phyloP scores from a whole-genome alignment of 306 rosid genomes.

The Senna siamea region DNA sequence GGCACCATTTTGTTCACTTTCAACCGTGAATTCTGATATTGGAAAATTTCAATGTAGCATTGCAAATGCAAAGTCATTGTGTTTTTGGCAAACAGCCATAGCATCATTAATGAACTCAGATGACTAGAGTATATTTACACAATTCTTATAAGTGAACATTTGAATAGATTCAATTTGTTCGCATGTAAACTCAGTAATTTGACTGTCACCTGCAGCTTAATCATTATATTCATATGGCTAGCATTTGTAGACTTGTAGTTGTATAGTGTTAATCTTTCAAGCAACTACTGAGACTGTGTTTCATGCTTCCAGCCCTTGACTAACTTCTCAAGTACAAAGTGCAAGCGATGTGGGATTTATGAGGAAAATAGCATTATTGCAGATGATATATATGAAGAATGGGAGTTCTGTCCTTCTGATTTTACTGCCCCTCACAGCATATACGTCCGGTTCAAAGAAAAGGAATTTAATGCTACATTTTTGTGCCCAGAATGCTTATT shows the following conservation, averaged over 20 bases:
- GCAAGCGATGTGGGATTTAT: slow-evolving; percentile 93
- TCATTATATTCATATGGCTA: slow-evolving; percentile 24
- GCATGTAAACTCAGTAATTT: background rate
- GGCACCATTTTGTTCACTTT: slow-evolving; percentile 1
- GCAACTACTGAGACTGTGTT: slow-evolving; percentile 36
- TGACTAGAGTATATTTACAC: background rate
- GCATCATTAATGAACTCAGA: background rate
- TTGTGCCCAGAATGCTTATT: slow-evolving; percentile 62
- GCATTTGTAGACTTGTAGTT: slow-evolving; percentile 11
- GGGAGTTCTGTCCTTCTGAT: slow-evolving; percentile 94
- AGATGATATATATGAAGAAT: slow-evolving; percentile 79
- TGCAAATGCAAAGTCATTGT: slow-evolving; percentile 11
- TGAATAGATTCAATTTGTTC: background rate
- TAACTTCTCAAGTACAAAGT: slow-evolving; percentile 58
- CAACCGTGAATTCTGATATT: background rate
- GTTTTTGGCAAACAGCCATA: background rate
- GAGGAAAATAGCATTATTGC: slow-evolving; percentile 67
- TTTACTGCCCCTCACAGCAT: slow-evolving; percentile 54
- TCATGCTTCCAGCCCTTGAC: slow-evolving; percentile 83
- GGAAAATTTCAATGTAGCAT: slow-evolving; percentile 4
- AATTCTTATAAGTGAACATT: background rate
- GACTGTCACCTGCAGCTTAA: no score
- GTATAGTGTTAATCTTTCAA: slow-evolving; percentile 27
- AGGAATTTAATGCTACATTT: slow-evolving; percentile 76
- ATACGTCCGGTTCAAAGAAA: slow-evolving; percentile 56